Percentiles rank a stretch among this genome's conserved stretches.
Evolutionary conservation across 2,329 filamentous ascomycete species (phyloP).

Genomic region (Trichoderma koningiopsis): DNA sequence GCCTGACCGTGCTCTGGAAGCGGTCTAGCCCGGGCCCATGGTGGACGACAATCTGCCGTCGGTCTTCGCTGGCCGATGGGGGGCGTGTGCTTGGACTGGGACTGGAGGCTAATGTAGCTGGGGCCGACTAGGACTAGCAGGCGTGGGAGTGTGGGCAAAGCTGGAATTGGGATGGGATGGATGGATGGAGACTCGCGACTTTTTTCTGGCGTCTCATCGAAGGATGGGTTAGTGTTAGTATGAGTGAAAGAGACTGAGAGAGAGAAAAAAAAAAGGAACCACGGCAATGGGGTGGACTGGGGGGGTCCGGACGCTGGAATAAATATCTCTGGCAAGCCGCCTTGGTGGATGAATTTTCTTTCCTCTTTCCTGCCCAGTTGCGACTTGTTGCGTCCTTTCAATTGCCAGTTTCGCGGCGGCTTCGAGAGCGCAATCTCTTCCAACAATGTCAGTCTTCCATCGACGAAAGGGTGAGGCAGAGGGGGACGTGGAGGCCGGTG

Average conservation of each 20-base stretch:
- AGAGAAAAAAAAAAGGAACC: constrained; percentile 7
- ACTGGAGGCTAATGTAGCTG: too few species aligned
- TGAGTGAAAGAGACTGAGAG: background rate
- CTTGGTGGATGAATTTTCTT: constrained; percentile 18
- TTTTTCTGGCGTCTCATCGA: constrained; percentile 23
- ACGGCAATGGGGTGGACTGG: constrained; percentile 22
- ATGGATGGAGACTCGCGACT: constrained; percentile 20
- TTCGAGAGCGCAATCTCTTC: constrained; percentile 24
- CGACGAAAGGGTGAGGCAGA: constrained; percentile 13
- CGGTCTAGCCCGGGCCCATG: constrained; percentile 3
- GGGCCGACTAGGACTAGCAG: background rate
- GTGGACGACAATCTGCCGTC: constrained; percentile 22
- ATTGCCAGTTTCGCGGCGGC: constrained; percentile 24
- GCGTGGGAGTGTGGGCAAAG: constrained; percentile 2
- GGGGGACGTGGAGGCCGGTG: constrained; percentile 19
- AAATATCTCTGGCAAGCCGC: constrained; percentile 24
- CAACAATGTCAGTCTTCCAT: constrained; percentile 25
- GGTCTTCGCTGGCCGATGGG: constrained; percentile 24
- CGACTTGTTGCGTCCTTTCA: constrained; percentile 25
- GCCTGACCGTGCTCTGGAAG: constrained; percentile 14
- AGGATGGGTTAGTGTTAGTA: background rate
- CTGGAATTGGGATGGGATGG: constrained; percentile 13
- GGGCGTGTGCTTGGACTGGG: background rate
- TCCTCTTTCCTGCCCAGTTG: constrained; percentile 21
- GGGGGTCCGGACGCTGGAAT: constrained; percentile 10